These are phyloP conservation scores for Ulota crispa DNA, from an alignment of 225 moss, liverwort and hornwort species.

Conservation along the genomic window DNA sequence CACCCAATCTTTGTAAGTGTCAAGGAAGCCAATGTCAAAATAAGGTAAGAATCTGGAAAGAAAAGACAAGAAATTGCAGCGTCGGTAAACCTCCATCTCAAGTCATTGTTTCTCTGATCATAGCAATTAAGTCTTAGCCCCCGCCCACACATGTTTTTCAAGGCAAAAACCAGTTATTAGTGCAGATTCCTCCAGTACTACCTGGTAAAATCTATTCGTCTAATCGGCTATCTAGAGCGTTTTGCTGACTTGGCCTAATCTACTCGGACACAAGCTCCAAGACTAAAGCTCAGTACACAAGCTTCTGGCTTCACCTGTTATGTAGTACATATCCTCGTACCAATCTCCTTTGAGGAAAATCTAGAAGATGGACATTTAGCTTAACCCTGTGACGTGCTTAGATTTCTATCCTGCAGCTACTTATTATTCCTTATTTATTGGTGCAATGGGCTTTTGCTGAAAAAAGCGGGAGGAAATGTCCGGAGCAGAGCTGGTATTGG, in stretches of 20 bases:
- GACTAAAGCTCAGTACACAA: too few relatives aligned
- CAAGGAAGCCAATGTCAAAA: too few relatives aligned
- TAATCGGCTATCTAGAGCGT: too few relatives aligned
- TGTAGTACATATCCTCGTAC: not conserved
- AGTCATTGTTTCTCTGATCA: slow-evolving; percentile 19
- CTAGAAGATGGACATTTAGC: not conserved
- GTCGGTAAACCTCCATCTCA: slow-evolving; percentile 8
- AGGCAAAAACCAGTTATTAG: not conserved
- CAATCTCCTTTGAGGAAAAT: not conserved
- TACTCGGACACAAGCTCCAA: too few relatives aligned
- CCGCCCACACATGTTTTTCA: not conserved
- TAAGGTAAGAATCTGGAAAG: too few relatives aligned
- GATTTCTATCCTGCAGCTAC: slow-evolving; percentile 4
- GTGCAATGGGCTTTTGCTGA: not conserved
- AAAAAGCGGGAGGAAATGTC: not conserved
- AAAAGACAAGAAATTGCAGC: too few relatives aligned
- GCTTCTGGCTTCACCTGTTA: too few relatives aligned
- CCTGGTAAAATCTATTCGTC: slow-evolving; percentile 9
- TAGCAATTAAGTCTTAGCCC: not conserved
- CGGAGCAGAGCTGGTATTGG: not conserved
- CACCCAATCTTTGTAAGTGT: too few relatives aligned
- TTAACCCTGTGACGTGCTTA: not conserved
- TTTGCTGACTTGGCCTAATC: too few relatives aligned
- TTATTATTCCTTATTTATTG: not conserved
- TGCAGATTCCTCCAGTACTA: not conserved